Evolutionary conservation across 148 eudicot genomes (phyloP), one percentile per base, ranked within the genome.

Genomic region (Oxyria digyna): DNA sequence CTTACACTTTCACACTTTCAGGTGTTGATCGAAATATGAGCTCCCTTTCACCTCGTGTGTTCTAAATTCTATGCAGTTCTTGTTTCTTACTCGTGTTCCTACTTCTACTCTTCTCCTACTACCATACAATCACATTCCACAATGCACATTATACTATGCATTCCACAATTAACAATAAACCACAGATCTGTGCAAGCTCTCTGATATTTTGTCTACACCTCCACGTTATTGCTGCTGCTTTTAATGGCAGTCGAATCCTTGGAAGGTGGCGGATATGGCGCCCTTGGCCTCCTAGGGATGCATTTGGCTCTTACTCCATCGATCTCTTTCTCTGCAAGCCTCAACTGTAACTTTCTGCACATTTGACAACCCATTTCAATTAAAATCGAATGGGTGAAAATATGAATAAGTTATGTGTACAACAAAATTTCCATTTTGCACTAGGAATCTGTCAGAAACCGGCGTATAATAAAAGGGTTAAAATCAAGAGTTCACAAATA

Each of bases 251-350:
- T 67, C 1, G 21, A 17, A 6, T 67, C 35, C 18, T 67, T 67
- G 27, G 68, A 18, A 12, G 45, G 68, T 65, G 68, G 68, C 32
- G n/a, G 48, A 23, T 62, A 31, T 9, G 26, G 48, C 17, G 49
- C 67, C 68, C 59, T 74, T 46, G 76, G 76, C 74, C 69, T 76
- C 71, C 83, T 73, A 37, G 77, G 79, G 14, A 80, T 73, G 79
- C 79, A 74, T 62, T 72, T 72, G 6, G 80, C 80, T 57, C 72
- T 69, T 67, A 71, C 73, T 62, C 68, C 77, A 6, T 74, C 78
- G 6, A 71, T 67, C 69, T 72, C 85, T 67, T 70, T 63, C 69
- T 70, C 83, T 3, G 8, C 43, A n/a, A 65, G 21, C 69, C 70
- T 77, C 76, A 81, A 52, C 0, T 74, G 67, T 57, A 74, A 63